Evolutionary conservation across 768 basidiomycete genomes (phyloP).

Genomic region (Artomyces pyxidatus): DNA sequence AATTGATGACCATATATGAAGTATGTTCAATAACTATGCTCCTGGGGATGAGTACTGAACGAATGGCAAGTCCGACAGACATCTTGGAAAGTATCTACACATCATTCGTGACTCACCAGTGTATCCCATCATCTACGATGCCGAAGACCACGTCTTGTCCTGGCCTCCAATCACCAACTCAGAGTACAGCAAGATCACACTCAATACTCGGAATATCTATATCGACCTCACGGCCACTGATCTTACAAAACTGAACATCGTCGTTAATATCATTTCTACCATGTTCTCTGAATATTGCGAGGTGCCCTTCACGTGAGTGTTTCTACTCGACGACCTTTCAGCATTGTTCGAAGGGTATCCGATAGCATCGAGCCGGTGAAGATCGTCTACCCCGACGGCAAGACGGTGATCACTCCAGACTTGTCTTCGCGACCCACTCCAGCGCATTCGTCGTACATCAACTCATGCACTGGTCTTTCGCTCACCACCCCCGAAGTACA

Average conservation of each 20-base stretch:
- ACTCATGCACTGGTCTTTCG: slow-evolving; percentile 86
- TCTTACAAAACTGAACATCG: slow-evolving; percentile 91
- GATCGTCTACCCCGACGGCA: slow-evolving; percentile 72
- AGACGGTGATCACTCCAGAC: slow-evolving; percentile 70
- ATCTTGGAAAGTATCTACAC: slow-evolving; percentile 78
- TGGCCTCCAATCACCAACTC: slow-evolving; percentile 99
- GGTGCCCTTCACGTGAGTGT: slow-evolving; percentile 80
- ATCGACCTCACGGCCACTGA: slow-evolving; percentile 97
- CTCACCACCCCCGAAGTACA: slow-evolving; percentile 61
- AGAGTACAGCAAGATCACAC: slow-evolving; percentile 92
- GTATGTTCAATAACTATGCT: too few species aligned
- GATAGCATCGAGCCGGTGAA: slow-evolving; percentile 88
- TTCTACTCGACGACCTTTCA: slow-evolving; percentile 1
- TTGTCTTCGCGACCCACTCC: slow-evolving; percentile 62
- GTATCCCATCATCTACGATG: slow-evolving; percentile 96
- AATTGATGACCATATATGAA: slow-evolving; percentile 92
- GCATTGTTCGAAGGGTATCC: neutral
- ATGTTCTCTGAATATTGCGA: slow-evolving; percentile 98
- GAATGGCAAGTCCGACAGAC: slow-evolving; percentile 86
- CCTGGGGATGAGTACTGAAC: too few species aligned
- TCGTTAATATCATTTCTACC: slow-evolving; percentile 88
- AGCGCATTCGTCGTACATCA: slow-evolving; percentile 86
- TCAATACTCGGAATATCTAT: slow-evolving; percentile 90
- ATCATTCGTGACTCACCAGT: slow-evolving; percentile 94
- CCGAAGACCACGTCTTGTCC: slow-evolving; percentile 77